phyloP scores from a whole-genome alignment of 2,329 filamentous ascomycete species.

The Zymoseptoria crescenta region DNA sequence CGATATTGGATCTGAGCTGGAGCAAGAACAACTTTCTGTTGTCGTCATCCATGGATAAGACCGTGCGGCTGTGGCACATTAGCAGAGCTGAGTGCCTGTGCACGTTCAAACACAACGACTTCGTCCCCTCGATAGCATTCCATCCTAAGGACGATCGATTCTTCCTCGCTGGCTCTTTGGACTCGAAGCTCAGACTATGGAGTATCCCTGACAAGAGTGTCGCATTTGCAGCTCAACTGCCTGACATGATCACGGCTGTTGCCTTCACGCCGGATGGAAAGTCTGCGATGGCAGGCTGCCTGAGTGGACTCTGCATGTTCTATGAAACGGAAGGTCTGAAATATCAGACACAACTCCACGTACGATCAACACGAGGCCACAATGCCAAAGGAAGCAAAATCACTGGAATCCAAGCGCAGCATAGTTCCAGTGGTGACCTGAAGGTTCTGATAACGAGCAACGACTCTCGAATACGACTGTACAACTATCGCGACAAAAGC shows the following conservation, averaged over 20 bases:
- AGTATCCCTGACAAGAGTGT: constrained; percentile 96
- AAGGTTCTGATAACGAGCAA: constrained; percentile 91
- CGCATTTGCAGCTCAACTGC: constrained; percentile 67
- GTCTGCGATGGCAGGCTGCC: constrained; percentile 76
- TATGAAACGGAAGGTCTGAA: constrained; percentile 90
- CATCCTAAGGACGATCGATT: constrained; percentile 94
- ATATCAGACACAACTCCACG: constrained; percentile 76
- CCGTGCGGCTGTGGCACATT: constrained; percentile 87
- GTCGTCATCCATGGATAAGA: constrained; percentile 97
- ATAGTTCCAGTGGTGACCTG: constrained; percentile 55
- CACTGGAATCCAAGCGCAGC: constrained; percentile 77
- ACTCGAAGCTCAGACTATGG: constrained; percentile 83
- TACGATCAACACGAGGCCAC: constrained; percentile 84
- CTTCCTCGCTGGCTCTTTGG: constrained; percentile 87
- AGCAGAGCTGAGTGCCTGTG: constrained; percentile 79
- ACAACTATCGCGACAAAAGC: constrained; percentile 76
- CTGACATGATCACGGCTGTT: constrained; percentile 88
- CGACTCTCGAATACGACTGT: constrained; percentile 83
- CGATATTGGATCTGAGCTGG: constrained; percentile 89
- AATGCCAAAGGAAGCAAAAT: constrained; percentile 97
- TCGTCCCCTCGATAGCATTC: constrained; percentile 90
- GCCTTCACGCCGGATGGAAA: constrained; percentile 89
- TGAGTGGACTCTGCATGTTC: constrained; percentile 79
- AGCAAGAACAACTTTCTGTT: constrained; percentile 98
- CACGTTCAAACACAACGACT: constrained; percentile 89